These are phyloP conservation scores for Plasmodium berghei DNA, from an alignment of 169 alveolate genomes.

Conservation along the genomic window DNA sequence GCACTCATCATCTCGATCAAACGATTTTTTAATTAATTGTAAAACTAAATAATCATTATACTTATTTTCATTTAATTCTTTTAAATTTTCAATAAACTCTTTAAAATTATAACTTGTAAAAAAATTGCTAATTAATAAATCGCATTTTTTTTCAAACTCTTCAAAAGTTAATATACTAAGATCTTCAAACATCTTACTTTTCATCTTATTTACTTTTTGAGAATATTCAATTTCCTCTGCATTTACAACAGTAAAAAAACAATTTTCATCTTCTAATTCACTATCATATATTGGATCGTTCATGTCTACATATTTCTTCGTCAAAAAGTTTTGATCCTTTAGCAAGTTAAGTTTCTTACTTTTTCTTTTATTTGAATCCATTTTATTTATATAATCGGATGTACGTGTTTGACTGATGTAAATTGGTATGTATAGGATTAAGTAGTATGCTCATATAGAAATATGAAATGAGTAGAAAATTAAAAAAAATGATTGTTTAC, in stretches of 20 bases:
- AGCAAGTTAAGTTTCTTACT: constrained; percentile 58
- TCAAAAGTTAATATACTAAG: constrained; percentile 53
- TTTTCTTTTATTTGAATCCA: constrained; percentile 44
- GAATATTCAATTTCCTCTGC: constrained; percentile 73
- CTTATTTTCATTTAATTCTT: constrained; percentile 56
- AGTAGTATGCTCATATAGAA: too few relatives aligned
- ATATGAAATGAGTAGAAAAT: too few relatives aligned
- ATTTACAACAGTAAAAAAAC: constrained; percentile 67
- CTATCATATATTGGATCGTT: constrained; percentile 76
- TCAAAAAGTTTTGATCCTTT: constrained; percentile 62
- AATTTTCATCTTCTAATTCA: constrained; percentile 73
- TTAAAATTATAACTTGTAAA: constrained; percentile 40
- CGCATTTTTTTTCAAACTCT: constrained; percentile 70
- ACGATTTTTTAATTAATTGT: constrained; percentile 60
- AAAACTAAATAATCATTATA: constrained; percentile 69
- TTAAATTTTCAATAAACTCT: constrained; percentile 54
- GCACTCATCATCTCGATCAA: constrained; percentile 65
- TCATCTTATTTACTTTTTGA: constrained; percentile 58
- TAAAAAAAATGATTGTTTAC: too few relatives aligned
- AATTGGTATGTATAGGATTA: too few relatives aligned
- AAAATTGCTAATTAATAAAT: constrained; percentile 45
- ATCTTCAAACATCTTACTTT: constrained; percentile 74
- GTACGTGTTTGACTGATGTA: neutral
- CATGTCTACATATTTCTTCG: constrained; percentile 75
- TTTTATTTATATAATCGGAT: neutral